These are phyloP conservation scores for Carex myosuroides DNA, from an alignment of 176 grass and related monocot species.

Conservation along the genomic window DNA sequence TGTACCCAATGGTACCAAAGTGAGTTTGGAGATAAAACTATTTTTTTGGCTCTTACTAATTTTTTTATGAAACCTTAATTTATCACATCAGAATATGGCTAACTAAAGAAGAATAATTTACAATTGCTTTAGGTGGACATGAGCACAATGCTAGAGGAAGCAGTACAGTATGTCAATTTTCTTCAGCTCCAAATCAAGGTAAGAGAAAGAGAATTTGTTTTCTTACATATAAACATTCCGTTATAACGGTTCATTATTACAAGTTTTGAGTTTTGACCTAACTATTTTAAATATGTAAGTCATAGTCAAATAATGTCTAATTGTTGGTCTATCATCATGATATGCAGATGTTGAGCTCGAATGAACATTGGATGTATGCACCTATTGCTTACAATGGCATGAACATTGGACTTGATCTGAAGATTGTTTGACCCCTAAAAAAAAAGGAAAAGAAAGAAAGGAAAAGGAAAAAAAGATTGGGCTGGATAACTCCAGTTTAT, in stretches of 20 bases:
- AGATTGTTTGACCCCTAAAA: background rate
- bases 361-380: conserved; percentile 86
- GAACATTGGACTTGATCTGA: conserved; percentile 68
- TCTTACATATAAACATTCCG: background rate
- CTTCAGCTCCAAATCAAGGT: conserved; percentile 88
- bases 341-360: conserved; percentile 64
- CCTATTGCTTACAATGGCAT: conserved; percentile 80
- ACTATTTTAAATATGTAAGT: background rate
- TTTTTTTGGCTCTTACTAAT: background rate
- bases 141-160: conserved; percentile 94
- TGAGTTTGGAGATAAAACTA: conserved; percentile 30
- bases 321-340: conserved; percentile 3
- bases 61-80: background rate
- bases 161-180: conserved; percentile 77
- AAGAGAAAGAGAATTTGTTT: background rate
- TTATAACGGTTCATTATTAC: background rate
- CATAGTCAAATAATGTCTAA: background rate
- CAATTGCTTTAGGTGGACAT: conserved; percentile 58
- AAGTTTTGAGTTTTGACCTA: background rate
- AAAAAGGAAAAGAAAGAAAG: too few relatives aligned
- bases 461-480: too few relatives aligned
- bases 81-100: conserved; percentile 6
- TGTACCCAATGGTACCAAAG: conserved; percentile 87
- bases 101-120: conserved; percentile 5
- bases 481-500: too few relatives aligned